Percentiles rank a stretch among this genome's conserved stretches.
Conservation (phyloP, 2,329 filamentous ascomycete genomes). For the Cordyceps militaris region DNA sequence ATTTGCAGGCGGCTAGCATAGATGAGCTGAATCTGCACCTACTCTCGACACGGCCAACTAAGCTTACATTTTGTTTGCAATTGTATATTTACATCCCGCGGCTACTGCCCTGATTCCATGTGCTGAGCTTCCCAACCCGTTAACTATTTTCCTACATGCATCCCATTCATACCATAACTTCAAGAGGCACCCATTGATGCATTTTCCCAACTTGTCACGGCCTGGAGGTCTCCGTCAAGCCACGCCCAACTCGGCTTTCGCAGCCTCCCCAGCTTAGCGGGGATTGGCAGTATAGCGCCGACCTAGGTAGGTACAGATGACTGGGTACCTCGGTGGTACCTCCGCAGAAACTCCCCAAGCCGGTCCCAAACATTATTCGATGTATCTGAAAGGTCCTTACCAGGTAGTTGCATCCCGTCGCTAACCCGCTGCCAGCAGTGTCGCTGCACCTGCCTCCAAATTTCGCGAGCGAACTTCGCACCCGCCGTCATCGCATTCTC, state of each 20-base stretch:
- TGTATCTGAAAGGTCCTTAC: background rate
- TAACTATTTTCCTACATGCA: background rate
- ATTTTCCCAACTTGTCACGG: background rate
- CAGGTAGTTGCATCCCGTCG: background rate
- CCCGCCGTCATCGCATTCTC: constrained; percentile 11
- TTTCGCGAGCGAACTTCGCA: constrained; percentile 11
- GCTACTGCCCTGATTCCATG: too few species aligned
- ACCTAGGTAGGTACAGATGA: background rate
- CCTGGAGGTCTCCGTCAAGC: background rate
- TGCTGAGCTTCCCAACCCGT: too few species aligned
- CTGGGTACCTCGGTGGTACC: background rate
- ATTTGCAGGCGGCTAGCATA: background rate
- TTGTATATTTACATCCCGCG: background rate
- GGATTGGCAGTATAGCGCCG: background rate
- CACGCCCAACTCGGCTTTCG: background rate
- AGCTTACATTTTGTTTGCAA: background rate
- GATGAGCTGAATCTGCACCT: background rate
- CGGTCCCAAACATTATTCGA: background rate
- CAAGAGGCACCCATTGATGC: background rate
- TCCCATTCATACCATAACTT: background rate
- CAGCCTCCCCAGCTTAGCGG: background rate
- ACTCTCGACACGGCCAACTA: background rate
- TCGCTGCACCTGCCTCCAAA: constrained; percentile 10
- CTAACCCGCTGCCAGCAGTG: background rate
- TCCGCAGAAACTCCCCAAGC: background rate